A percentile compares a stretch with the other conserved stretches of the same genome.
These are phyloP conservation scores for Modicella reniformis DNA, from an alignment of 371 early-diverging fungal genomes.

Conservation along the genomic window DNA sequence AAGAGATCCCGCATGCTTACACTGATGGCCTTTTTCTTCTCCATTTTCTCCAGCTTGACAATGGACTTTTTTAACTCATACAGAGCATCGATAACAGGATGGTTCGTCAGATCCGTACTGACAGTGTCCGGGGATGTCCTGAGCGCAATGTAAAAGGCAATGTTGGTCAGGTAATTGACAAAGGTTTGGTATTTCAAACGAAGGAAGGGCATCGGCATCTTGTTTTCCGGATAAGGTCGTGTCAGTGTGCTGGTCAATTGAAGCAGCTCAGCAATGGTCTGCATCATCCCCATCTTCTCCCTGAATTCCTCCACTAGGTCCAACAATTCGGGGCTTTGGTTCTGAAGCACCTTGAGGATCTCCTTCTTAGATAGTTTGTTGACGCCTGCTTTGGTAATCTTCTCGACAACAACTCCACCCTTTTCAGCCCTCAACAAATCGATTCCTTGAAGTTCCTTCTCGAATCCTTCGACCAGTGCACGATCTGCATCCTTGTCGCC, in stretches of 20 bases:
- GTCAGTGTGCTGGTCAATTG: constrained; percentile 46
- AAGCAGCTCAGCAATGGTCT: constrained; percentile 46
- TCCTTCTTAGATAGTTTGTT: constrained; percentile 73
- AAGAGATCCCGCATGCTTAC: constrained; percentile 56
- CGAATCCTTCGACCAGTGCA: constrained; percentile 63
- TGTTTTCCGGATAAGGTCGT: constrained; percentile 52
- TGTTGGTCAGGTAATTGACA: constrained; percentile 86
- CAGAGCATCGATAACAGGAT: constrained; percentile 86
- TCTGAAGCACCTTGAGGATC: constrained; percentile 75
- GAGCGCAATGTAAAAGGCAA: constrained; percentile 86
- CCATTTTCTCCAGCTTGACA: constrained; percentile 74
- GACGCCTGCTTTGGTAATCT: constrained; percentile 59
- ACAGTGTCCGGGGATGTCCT: constrained; percentile 71
- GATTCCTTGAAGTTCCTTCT: constrained; percentile 67
- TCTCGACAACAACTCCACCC: constrained; percentile 51
- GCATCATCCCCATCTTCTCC: constrained; percentile 62
- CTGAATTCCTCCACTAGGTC: constrained; percentile 80
- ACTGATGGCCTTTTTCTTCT: constrained; percentile 58
- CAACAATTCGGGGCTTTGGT: constrained; percentile 86
- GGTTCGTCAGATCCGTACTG: constrained; percentile 69
- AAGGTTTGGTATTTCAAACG: constrained; percentile 64
- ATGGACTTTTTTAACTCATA: constrained; percentile 77
- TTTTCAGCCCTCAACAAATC: constrained; percentile 45
- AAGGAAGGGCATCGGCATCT: constrained; percentile 62
- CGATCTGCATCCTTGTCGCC: constrained; percentile 57